These are phyloP conservation scores for Plasmodium vinckei DNA, from an alignment of 169 alveolate species.

Conservation along the genomic window DNA sequence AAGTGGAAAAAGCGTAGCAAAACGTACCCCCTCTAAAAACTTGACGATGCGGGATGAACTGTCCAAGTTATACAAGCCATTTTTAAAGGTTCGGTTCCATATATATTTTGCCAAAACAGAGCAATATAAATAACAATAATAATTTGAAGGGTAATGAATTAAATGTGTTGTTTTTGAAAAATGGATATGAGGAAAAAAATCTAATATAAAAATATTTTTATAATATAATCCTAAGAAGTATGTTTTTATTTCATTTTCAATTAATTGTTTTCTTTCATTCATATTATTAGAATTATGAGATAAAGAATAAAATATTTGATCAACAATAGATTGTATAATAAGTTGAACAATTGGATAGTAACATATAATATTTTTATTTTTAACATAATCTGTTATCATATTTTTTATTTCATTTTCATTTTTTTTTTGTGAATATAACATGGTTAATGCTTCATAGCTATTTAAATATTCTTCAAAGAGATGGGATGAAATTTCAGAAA, in stretches of 20 bases:
- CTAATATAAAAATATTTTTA: slow-evolving; percentile 56
- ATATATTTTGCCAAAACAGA: slow-evolving; percentile 53
- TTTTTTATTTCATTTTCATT: neutral
- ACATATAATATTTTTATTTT: slow-evolving; percentile 63
- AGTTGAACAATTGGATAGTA: slow-evolving; percentile 49
- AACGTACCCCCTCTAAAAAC: slow-evolving; percentile 44
- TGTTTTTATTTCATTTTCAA: slow-evolving; percentile 56
- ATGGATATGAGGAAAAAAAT: slow-evolving; percentile 75
- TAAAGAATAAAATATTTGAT: slow-evolving; percentile 66
- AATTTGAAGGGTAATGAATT: slow-evolving; percentile 84
- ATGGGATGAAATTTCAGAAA: slow-evolving; percentile 87
- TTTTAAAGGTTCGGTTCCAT: slow-evolving; percentile 56
- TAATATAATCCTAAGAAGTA: slow-evolving; percentile 52
- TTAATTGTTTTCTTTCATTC: slow-evolving; percentile 32
- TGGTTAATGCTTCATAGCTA: slow-evolving; percentile 34
- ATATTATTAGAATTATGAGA: slow-evolving; percentile 31
- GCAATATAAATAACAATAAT: slow-evolving; percentile 83
- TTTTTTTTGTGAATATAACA: slow-evolving; percentile 12
- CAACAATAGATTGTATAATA: slow-evolving; percentile 73
- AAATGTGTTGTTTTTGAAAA: slow-evolving; percentile 84
- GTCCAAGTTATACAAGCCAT: slow-evolving; percentile 1
- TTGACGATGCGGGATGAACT: slow-evolving; percentile 26
- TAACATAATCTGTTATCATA: slow-evolving; percentile 10
- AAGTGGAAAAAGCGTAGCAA: neutral
- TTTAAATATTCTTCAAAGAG: slow-evolving; percentile 81